Percentiles rank a stretch among this genome's conserved stretches.
phyloP scores from a whole-genome alignment of 257 asterid species.

The Coffea eugenioides region DNA sequence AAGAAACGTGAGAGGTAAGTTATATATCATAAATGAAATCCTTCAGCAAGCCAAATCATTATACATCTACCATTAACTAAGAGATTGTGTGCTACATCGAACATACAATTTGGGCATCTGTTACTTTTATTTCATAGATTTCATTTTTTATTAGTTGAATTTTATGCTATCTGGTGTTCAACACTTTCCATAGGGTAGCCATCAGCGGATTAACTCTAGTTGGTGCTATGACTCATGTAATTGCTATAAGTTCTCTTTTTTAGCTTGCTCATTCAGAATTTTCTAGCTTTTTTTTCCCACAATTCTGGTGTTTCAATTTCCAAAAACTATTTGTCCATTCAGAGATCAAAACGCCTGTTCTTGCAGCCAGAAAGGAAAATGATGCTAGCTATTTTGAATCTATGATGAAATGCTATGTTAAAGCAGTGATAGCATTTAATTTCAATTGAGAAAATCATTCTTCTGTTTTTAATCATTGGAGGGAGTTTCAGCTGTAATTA shows the following conservation, averaged over 20 bases:
- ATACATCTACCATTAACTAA: background rate
- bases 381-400: background rate
- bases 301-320: background rate
- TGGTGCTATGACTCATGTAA: background rate
- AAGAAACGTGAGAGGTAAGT: background rate
- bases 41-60: background rate
- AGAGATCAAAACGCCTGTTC: background rate
- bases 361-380: background rate
- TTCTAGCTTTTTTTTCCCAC: background rate
- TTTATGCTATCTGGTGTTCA: background rate
- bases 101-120: background rate
- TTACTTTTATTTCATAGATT: background rate
- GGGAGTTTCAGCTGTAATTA: background rate
- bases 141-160: background rate
- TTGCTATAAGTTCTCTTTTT: background rate
- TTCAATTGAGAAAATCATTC: background rate
- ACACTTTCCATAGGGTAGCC: background rate
- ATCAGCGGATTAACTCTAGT: background rate
- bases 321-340: background rate
- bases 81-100: background rate
- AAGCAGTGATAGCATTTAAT: background rate
- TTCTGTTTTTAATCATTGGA: background rate
- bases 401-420: background rate
- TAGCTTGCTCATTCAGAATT: background rate
- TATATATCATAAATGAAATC: background rate